Conservation (phyloP, 345 rosid species). For the Ceriops tagal region DNA sequence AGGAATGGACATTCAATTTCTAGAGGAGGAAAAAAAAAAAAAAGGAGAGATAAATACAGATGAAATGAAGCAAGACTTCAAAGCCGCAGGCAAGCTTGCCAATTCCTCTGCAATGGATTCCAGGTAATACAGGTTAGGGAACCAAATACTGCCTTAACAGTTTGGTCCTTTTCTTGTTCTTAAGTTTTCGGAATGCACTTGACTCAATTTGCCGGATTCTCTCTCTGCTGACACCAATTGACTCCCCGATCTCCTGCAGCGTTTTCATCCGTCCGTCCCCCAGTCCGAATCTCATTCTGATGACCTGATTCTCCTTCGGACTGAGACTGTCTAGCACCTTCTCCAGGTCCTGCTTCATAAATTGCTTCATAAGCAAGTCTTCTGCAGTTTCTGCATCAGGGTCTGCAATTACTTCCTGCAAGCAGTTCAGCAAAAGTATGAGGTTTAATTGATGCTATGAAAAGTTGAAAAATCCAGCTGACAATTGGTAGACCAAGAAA, state of each 20-base stretch:
- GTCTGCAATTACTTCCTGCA: constrained; percentile 78
- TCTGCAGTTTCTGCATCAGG: constrained; percentile 78
- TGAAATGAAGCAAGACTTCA: constrained; percentile 8
- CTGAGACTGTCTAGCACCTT: constrained; percentile 69
- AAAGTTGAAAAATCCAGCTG: not conserved
- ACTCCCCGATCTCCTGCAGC: constrained; percentile 87
- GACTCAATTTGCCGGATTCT: constrained; percentile 86
- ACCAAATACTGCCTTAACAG: constrained; percentile 69
- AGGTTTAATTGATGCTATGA: not conserved
- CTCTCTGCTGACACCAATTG: constrained; percentile 80
- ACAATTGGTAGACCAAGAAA: not conserved
- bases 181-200: constrained; percentile 74
- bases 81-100: constrained; percentile 10
- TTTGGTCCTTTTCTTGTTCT: constrained; percentile 69
- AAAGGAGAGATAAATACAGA: not conserved
- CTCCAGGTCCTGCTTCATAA: constrained; percentile 77
- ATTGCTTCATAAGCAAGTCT: constrained; percentile 58
- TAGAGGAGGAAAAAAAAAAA: constrained; percentile 2
- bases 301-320: constrained; percentile 69
- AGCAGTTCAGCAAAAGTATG: not conserved
- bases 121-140: constrained; percentile 19
- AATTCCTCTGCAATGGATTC: constrained; percentile 9
- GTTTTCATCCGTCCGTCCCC: constrained; percentile 90
- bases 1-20: not conserved
- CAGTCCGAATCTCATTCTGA: constrained; percentile 85